These are phyloP conservation scores for Candida mesenterica DNA, from an alignment of 1,139 yeast species.

Conservation along the genomic window DNA sequence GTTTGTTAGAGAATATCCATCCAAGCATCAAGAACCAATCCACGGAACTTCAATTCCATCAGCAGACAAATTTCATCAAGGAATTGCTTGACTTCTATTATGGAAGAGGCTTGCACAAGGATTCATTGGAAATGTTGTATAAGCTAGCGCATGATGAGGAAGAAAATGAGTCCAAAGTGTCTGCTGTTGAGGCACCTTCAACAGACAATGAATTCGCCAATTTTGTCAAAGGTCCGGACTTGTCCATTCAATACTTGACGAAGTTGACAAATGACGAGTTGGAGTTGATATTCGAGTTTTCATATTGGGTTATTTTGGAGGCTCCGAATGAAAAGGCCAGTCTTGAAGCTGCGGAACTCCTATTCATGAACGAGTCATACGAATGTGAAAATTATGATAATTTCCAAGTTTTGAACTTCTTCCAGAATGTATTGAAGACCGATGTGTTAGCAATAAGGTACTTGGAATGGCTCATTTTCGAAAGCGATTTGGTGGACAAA, in stretches of 20 bases:
- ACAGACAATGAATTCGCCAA: constrained; percentile 25
- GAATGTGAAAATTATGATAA: constrained; percentile 62
- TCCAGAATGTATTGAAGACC: constrained; percentile 25
- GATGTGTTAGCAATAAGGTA: constrained; percentile 48
- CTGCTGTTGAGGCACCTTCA: constrained; percentile 11
- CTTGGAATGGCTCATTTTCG: constrained; percentile 55
- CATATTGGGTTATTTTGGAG: constrained; percentile 52
- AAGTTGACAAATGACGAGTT: constrained; percentile 52
- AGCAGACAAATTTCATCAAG: constrained; percentile 50
- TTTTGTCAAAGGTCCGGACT: constrained; percentile 41
- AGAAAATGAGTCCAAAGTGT: neutral
- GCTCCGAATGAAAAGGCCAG: constrained; percentile 18
- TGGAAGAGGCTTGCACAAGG: constrained; percentile 59
- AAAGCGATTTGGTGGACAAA: constrained; percentile 43
- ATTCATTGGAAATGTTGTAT: constrained; percentile 63
- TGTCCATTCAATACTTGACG: constrained; percentile 66
- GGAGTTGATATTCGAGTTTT: constrained; percentile 56
- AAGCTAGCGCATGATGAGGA: constrained; percentile 31
- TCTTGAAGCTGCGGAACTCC: constrained; percentile 39
- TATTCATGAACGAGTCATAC: constrained; percentile 68
- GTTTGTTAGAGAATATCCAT: constrained; percentile 33
- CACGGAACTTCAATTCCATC: constrained; percentile 17
- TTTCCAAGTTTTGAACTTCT: constrained; percentile 50
- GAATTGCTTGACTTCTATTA: constrained; percentile 82
- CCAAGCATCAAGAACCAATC: constrained; percentile 18